Percentiles rank a stretch among this genome's conserved stretches.
Evolutionary conservation across 345 rosid species (phyloP).

Genomic region (Euclidium syriacum): DNA sequence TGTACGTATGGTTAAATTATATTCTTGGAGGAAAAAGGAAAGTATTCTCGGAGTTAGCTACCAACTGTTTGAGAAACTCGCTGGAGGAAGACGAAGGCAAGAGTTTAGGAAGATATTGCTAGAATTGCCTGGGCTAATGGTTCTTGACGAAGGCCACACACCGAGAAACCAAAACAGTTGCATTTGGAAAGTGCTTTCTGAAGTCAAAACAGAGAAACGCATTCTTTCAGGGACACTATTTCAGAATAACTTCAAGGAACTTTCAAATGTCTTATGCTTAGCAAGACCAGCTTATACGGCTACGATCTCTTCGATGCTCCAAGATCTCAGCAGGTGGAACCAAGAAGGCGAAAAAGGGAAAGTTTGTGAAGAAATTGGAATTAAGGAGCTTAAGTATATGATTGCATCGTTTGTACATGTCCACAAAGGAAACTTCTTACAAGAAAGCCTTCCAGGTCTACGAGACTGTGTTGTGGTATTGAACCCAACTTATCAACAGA

Average conservation of each 20-base stretch:
- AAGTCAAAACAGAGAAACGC: too few species aligned
- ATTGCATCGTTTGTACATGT: too few species aligned
- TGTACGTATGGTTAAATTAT: conserved; percentile 38
- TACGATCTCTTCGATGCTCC: not conserved
- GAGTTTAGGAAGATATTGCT: conserved; percentile 25
- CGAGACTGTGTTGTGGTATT: conserved; percentile 39
- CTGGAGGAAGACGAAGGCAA: not conserved
- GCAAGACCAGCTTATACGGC: conserved; percentile 34
- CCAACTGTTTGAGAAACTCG: too few species aligned
- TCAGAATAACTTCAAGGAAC: too few species aligned
- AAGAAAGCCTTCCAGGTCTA: conserved; percentile 50
- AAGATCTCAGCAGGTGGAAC: conserved; percentile 3
- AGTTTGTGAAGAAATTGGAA: too few species aligned
- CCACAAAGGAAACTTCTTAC: conserved; percentile 49
- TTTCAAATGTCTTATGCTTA: conserved; percentile 40
- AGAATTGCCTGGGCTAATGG: conserved; percentile 35
- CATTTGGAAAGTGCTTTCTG: too few species aligned
- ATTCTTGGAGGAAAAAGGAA: conserved; percentile 40
- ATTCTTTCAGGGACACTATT: too few species aligned
- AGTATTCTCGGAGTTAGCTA: conserved; percentile 47
- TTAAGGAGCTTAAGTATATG: too few species aligned
- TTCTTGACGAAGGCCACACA: conserved; percentile 66
- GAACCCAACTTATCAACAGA: too few species aligned
- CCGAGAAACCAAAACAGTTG: conserved; percentile 40
- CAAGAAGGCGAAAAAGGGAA: conserved; percentile 30